Conservation (phyloP, 805 yeast species). For the Lachancea sp. region DNA sequence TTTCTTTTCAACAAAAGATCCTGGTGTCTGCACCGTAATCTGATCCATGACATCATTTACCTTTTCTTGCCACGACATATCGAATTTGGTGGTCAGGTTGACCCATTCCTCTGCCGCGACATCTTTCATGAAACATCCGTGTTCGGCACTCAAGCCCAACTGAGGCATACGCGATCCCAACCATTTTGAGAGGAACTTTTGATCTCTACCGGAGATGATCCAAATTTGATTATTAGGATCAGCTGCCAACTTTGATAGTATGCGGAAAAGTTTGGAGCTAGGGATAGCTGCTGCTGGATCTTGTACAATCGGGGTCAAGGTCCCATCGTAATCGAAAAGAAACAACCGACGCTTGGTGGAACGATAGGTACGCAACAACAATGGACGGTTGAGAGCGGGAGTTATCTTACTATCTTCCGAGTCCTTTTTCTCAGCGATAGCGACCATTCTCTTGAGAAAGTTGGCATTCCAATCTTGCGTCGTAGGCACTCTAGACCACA, state of each 20-base stretch:
- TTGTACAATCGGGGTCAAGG: slow-evolving; percentile 89
- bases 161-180: slow-evolving; percentile 56
- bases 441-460: slow-evolving; percentile 44
- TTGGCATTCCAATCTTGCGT: slow-evolving; percentile 74
- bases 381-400: slow-evolving; percentile 75
- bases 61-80: slow-evolving; percentile 91
- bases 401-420: slow-evolving; percentile 51
- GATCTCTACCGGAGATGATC: slow-evolving; percentile 96
- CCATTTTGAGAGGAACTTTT: slow-evolving; percentile 81
- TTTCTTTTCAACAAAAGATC: slow-evolving; percentile 78
- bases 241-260: slow-evolving; percentile 51
- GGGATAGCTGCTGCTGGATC: slow-evolving; percentile 99
- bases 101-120: slow-evolving; percentile 66
- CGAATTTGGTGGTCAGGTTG: slow-evolving; percentile 72
- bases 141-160: slow-evolving; percentile 90
- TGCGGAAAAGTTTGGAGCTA: slow-evolving; percentile 56
- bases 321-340: slow-evolving; percentile 95
- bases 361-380: slow-evolving; percentile 52
- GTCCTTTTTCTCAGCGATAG: slow-evolving; percentile 34
- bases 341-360: slow-evolving; percentile 65
- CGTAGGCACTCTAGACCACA: slow-evolving; percentile 64
- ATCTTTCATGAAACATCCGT: slow-evolving; percentile 88
- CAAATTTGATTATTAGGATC: slow-evolving; percentile 86
- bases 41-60: slow-evolving; percentile 67
- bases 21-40: slow-evolving; percentile 86